phyloP scores from a whole-genome alignment of 495 filamentous ascomycete genomes.

The Podospora pseudopauciseta region DNA sequence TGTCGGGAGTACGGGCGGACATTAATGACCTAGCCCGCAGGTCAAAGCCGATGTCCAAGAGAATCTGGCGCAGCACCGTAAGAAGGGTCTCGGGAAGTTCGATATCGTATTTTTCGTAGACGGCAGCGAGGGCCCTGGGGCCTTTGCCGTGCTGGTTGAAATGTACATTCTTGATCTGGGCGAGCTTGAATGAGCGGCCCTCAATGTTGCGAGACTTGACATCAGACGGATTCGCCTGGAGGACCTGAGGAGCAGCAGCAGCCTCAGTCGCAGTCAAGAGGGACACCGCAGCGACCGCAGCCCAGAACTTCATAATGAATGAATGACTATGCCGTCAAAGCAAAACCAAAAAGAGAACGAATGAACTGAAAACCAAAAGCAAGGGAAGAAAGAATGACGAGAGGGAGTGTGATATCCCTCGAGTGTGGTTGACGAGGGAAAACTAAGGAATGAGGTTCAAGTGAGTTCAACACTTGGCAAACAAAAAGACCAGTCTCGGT shows the following conservation, averaged over 20 bases:
- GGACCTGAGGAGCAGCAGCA: slow-evolving; percentile 20
- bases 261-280: slow-evolving; percentile 23
- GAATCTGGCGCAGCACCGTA: slow-evolving; percentile 26
- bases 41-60: slow-evolving; percentile 33
- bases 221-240: slow-evolving; percentile 22
- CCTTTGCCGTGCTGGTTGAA: slow-evolving; percentile 38
- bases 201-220: slow-evolving; percentile 35
- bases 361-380: slow-evolving; percentile 6
- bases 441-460: neutral
- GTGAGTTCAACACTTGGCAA: slow-evolving; percentile 2
- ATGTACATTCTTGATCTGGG: slow-evolving; percentile 39
- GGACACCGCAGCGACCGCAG: neutral
- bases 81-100: slow-evolving; percentile 34
- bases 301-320: slow-evolving; percentile 11
- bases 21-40: slow-evolving; percentile 9
- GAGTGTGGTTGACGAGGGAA: neutral
- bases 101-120: slow-evolving; percentile 41
- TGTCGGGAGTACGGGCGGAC: slow-evolving; percentile 21
- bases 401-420: slow-evolving; percentile 6
- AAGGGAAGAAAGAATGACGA: slow-evolving; percentile 1
- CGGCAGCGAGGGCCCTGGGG: slow-evolving; percentile 39
- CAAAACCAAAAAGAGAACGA: slow-evolving; percentile 3
- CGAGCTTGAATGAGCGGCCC: slow-evolving; percentile 40
- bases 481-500: neutral
- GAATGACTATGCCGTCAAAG: slow-evolving; percentile 7